Conservation (phyloP, 495 filamentous ascomycete species). For the Tuber aestivum region DNA sequence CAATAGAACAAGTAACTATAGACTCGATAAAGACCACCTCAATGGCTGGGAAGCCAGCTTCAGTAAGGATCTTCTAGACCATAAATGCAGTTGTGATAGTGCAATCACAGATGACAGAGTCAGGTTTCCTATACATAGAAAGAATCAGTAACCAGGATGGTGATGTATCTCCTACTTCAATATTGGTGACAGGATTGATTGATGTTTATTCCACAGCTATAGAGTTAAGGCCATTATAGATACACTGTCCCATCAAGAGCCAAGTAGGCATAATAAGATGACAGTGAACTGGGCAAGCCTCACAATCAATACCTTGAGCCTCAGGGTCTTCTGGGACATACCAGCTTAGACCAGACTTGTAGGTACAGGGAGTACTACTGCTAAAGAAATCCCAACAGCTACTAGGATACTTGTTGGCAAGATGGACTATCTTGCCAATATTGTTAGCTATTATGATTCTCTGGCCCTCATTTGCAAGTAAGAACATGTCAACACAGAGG, state of each 20-base stretch:
- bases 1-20: not conserved
- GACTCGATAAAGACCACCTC: constrained; percentile 18
- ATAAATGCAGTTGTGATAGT: not conserved
- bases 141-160: constrained; percentile 3
- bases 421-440: not conserved
- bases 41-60: constrained; percentile 15
- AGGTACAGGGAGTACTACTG: not conserved
- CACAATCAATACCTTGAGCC: not conserved
- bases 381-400: not conserved
- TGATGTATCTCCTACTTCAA: constrained; percentile 3
- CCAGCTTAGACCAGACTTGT: not conserved
- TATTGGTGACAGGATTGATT: constrained; percentile 4
- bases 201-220: not conserved
- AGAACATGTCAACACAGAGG: too few species aligned
- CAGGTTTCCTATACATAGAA: constrained; percentile 8
- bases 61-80: constrained; percentile 8
- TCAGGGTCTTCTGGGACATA: not conserved
- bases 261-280: not conserved
- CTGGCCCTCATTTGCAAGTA: not conserved
- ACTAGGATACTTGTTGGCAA: not conserved
- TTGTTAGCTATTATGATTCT: not conserved
- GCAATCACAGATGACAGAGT: not conserved
- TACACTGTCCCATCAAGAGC: not conserved
- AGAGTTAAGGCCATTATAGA: not conserved
- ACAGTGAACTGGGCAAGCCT: not conserved